Evolutionary conservation across 352 stramenopile genomes (phyloP).

Genomic region (Pythium guiyangense): DNA sequence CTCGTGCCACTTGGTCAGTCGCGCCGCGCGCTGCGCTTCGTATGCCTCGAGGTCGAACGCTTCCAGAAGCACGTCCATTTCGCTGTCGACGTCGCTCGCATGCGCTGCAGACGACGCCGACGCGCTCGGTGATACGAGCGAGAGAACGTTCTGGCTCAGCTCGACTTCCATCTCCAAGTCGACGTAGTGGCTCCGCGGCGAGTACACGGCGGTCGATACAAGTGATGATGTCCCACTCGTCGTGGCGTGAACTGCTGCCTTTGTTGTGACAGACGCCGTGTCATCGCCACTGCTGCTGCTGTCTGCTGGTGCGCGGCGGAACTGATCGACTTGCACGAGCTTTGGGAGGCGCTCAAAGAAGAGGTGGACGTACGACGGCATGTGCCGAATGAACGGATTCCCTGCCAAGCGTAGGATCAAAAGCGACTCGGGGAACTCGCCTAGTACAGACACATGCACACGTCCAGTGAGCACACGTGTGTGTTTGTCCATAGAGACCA

Average conservation of each 20-base stretch:
- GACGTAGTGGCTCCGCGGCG: constrained; percentile 22
- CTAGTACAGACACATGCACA: constrained; percentile 5
- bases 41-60: constrained; percentile 29
- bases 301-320: constrained; percentile 20
- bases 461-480: neutral
- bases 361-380: constrained; percentile 47
- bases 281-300: neutral
- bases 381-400: constrained; percentile 56
- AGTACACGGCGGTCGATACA: constrained; percentile 13
- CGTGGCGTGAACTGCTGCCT: too few relatives aligned
- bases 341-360: constrained; percentile 64
- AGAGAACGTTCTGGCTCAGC: constrained; percentile 20
- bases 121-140: constrained; percentile 1
- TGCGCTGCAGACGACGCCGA: neutral
- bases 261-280: neutral
- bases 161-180: constrained; percentile 36
- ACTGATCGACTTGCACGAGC: constrained; percentile 52
- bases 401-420: constrained; percentile 42
- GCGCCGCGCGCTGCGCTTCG: constrained; percentile 35
- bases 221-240: neutral
- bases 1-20: constrained; percentile 46
- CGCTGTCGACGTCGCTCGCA: constrained; percentile 11
- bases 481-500: too few relatives aligned
- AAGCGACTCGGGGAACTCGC: constrained; percentile 53
- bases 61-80: constrained; percentile 11